These are phyloP conservation scores for Sugiyamaella xylanicola DNA, from an alignment of 1,139 yeast genomes.

Conservation along the genomic window DNA sequence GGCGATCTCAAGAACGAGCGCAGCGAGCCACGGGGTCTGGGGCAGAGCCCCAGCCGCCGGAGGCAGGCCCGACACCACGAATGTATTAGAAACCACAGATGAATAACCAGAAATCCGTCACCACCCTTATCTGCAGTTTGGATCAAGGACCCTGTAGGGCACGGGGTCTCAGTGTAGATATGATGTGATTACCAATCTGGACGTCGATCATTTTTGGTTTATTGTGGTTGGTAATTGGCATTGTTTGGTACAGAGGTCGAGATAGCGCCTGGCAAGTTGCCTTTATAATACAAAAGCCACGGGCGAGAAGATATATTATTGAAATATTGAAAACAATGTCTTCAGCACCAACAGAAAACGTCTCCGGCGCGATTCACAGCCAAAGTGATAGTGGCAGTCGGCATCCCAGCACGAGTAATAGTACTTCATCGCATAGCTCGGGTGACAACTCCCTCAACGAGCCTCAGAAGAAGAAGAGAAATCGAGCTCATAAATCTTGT, in stretches of 20 bases:
- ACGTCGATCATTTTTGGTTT: not conserved
- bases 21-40: not conserved
- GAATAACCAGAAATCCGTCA: no score
- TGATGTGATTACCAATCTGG: not conserved
- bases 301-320: no score
- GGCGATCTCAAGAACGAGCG: not conserved
- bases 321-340: not conserved
- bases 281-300: no score
- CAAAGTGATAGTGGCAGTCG: not conserved
- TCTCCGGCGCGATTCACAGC: no score
- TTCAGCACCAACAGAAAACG: no score
- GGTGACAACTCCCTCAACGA: not conserved
- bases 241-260: not conserved
- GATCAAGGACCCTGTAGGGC: not conserved
- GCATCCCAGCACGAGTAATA: not conserved
- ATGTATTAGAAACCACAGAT: no score
- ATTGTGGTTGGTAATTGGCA: not conserved
- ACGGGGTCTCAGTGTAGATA: not conserved
- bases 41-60: not conserved
- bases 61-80: no score
- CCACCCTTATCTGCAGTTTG: not conserved
- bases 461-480: conserved; percentile 19
- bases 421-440: no score
- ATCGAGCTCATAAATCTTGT: conserved; percentile 28
- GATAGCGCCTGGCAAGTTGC: not conserved